Base-by-base conservation (phyloP, 208 protist genomes). In the Leishmania tarentolae region DNA sequence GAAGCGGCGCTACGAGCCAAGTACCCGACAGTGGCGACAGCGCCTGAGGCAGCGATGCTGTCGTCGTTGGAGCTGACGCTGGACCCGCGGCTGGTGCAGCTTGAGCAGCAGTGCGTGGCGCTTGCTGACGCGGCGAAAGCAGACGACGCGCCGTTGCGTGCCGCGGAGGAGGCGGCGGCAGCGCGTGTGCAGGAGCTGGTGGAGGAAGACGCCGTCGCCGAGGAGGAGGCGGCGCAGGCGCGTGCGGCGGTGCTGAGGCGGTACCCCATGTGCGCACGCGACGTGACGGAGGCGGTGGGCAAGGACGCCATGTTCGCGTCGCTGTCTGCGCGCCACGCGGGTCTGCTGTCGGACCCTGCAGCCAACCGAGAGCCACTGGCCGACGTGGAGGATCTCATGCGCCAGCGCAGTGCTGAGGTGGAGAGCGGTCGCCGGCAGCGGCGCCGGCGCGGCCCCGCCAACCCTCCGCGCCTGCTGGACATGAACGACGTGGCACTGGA, bases 211-310 rank as follows among this genome's bases (percentile, higher is more conserved):
- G 66, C 66, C 7, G 46, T 31, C 11, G 75, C 84, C 69, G 89
- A 88, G 72, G n/a, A 11, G 28, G 78, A 87, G 73, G 68, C 87
- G 21, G 78, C 82, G 50, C 19, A 53, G n/a, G 76, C 85, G 28
- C 85, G 87, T 53, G 46, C 50, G 21, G 69, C 46, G 6, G 72
- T 88, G 69, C 72, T 81, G 40, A 69, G 66, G 31, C 57, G 73
- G 73, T 93, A 91, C 78, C 87, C 87, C 31, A 91, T 90, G 85
- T 90, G 87, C 77, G 77, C 87, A 24, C 76, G 87, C 21, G 89
- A 90, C 57, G 75, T 91, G 31, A 88, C 86, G 31, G 83, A 88
- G 81, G 88, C 82, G 31, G 85, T 91, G 9, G 83, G 66, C 46
- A 78, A 78, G 74, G 86, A 91, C 77, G 84, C 85, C 31, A 81